A percentile compares a stretch with the other conserved stretches of the same genome.
Evolutionary conservation across 2,329 filamentous ascomycete genomes (phyloP).

Genomic region (Colletotrichum cuscutae): DNA sequence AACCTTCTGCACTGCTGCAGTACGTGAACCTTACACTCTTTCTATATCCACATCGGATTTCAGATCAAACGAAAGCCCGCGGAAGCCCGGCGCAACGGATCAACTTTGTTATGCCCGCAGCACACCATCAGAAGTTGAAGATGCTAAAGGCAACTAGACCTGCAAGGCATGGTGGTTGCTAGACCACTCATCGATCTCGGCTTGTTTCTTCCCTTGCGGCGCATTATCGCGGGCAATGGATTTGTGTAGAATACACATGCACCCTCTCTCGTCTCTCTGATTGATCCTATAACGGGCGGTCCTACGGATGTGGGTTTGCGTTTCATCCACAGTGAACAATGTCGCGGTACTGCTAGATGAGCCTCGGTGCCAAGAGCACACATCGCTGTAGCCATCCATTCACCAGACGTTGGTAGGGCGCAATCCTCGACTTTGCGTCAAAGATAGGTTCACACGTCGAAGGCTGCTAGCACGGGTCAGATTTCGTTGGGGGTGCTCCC

Average conservation of each 20-base stretch:
- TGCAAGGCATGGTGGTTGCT: neutral
- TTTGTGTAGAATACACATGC: neutral
- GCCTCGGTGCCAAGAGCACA: neutral
- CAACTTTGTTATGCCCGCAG: neutral
- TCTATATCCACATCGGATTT: neutral
- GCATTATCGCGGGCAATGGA: neutral
- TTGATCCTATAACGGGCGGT: no score
- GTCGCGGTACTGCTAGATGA: neutral
- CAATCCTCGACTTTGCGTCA: neutral
- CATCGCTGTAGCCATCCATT: neutral
- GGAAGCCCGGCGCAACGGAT: neutral
- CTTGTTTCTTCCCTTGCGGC: neutral
- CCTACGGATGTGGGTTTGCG: neutral
- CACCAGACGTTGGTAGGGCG: neutral
- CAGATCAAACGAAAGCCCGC: constrained; percentile 21
- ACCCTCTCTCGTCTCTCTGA: no score
- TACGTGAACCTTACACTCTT: constrained; percentile 2
- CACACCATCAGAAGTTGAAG: neutral
- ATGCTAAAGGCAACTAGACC: neutral
- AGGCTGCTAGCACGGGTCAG: neutral
- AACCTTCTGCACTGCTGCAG: neutral
- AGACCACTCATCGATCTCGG: neutral
- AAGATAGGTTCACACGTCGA: neutral
- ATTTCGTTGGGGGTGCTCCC: neutral
- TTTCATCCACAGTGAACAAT: neutral